phyloP scores from a whole-genome alignment of 306 rosid genomes.

The Acmispon strigosus region DNA sequence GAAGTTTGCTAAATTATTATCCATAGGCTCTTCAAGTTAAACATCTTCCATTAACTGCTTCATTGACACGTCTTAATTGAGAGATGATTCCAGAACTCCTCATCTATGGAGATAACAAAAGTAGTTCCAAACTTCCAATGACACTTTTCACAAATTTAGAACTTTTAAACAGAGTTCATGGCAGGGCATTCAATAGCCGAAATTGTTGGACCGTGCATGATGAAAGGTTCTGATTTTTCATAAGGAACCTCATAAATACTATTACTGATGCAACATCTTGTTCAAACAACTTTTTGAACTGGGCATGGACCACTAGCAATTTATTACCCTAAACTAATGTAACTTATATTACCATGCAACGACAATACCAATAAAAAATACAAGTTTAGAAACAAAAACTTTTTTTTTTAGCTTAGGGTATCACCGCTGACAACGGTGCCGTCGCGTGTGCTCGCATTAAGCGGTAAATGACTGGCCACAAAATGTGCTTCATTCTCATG shows the following conservation, averaged over 20 bases:
- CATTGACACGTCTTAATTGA: background rate
- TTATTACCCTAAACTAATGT: background rate
- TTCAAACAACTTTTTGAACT: background rate
- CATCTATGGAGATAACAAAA: background rate
- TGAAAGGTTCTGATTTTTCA: too few species aligned
- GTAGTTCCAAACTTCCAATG: background rate
- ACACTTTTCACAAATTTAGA: background rate
- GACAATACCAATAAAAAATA: background rate
- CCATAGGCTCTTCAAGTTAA: background rate
- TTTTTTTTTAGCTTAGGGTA: too few species aligned
- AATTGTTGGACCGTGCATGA: background rate
- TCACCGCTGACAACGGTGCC: too few species aligned
- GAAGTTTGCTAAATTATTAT: background rate
- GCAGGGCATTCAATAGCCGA: background rate
- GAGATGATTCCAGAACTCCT: too few species aligned
- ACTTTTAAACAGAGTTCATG: background rate
- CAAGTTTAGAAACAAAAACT: background rate
- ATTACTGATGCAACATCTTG: background rate
- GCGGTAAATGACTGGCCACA: too few species aligned
- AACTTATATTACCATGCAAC: background rate
- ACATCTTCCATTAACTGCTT: background rate
- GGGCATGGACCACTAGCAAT: background rate
- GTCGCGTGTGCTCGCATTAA: too few species aligned
- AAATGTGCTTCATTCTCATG: too few species aligned
- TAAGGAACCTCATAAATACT: background rate